These are phyloP conservation scores for Aureobasidium mangrovei DNA, from an alignment of 2,329 filamentous ascomycete genomes.

Conservation along the genomic window DNA sequence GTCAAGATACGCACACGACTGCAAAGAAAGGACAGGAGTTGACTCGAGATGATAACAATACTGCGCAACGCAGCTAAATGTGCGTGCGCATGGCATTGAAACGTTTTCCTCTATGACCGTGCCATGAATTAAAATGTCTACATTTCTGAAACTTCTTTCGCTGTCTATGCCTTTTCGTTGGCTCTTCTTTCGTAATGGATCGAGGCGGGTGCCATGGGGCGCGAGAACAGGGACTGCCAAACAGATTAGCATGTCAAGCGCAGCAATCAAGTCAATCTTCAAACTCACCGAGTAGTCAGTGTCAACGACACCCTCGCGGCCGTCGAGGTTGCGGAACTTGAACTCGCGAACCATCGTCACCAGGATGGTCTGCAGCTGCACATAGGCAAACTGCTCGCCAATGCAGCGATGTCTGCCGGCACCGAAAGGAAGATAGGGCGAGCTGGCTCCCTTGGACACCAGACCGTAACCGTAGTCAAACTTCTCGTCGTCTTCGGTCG, in stretches of 20 bases:
- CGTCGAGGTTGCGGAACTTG: conserved; percentile 68
- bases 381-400: conserved; percentile 91
- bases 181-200: conserved; percentile 65
- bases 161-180: conserved; percentile 13
- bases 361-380: conserved; percentile 80
- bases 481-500: conserved; percentile 53
- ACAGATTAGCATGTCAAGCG: background rate
- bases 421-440: conserved; percentile 88
- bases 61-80: background rate
- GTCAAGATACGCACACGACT: background rate
- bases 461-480: conserved; percentile 91
- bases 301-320: conserved; percentile 57
- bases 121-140: conserved; percentile 6
- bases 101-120: conserved; percentile 8
- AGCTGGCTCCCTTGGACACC: conserved; percentile 81
- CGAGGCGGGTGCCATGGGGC: conserved; percentile 39
- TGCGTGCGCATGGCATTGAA: background rate
- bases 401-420: conserved; percentile 91
- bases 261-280: too few relatives aligned
- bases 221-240: conserved; percentile 34
- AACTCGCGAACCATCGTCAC: conserved; percentile 68
- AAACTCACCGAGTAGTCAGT: conserved; percentile 51
- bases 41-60: background rate
- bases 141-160: background rate
- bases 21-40: too few relatives aligned